These are phyloP conservation scores for Leishmania gerbilli DNA, from an alignment of 208 protist genomes.

Conservation along the genomic window DNA sequence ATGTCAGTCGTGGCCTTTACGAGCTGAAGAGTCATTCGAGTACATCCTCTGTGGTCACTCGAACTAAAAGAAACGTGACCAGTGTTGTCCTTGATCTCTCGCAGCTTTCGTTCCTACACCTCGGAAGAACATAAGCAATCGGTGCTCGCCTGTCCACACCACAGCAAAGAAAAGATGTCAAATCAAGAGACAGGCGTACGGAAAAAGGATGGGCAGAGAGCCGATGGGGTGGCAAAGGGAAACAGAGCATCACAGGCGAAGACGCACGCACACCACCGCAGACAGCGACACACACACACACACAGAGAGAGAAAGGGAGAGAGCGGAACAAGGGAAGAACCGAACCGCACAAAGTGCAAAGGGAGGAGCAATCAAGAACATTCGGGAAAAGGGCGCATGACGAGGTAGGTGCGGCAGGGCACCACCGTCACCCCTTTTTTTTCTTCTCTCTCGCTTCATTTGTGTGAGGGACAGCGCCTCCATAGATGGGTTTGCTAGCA, in stretches of 20 bases:
- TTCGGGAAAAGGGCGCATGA: not conserved
- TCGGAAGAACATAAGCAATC: not conserved
- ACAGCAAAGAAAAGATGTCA: not conserved
- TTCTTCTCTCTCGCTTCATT: not conserved
- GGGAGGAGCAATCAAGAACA: conserved; percentile 5
- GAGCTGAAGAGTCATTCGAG: not conserved
- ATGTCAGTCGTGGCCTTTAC: not conserved
- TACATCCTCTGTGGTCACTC: not conserved
- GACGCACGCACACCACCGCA: not conserved
- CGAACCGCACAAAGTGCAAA: not conserved
- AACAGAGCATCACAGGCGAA: not conserved
- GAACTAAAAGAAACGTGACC: not conserved
- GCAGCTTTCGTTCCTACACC: not conserved
- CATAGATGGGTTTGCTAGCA: not conserved
- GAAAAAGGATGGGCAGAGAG: not conserved
- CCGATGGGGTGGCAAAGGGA: conserved; percentile 6
- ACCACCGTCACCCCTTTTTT: not conserved
- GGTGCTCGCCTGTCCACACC: not conserved
- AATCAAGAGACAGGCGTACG: not conserved
- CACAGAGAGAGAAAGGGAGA: not conserved
- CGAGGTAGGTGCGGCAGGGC: not conserved
- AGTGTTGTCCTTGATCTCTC: not conserved
- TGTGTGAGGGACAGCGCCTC: not conserved
- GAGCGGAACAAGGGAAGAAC: not conserved
- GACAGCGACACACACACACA: not conserved